These are phyloP conservation scores for Solanum lycopersicoides DNA, from an alignment of 257 asterid genomes.

Conservation along the genomic window DNA sequence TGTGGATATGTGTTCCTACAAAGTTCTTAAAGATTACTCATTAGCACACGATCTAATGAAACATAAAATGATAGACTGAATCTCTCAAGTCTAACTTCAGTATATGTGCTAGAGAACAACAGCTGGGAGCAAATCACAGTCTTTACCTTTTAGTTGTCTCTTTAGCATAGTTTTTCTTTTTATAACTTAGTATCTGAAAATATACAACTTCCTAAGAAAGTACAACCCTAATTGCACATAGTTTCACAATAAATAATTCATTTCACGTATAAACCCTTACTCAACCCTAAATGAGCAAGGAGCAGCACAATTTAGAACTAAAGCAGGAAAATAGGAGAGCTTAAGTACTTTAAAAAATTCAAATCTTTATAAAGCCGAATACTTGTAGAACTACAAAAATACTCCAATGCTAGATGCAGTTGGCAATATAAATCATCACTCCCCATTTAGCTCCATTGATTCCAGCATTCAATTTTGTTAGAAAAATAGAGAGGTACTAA, in stretches of 20 bases:
- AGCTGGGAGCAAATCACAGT: not conserved
- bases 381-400: not conserved
- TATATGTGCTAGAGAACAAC: not conserved
- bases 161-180: not conserved
- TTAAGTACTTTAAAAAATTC: not conserved
- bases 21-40: not conserved
- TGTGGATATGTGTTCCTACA: not conserved
- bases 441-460: not conserved
- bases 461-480: not conserved
- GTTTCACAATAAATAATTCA: not conserved
- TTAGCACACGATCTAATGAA: not conserved
- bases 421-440: not conserved
- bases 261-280: not conserved
- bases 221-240: not conserved
- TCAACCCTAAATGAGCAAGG: not conserved
- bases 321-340: not conserved
- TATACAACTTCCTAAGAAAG: not conserved
- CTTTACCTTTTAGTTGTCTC: not conserved
- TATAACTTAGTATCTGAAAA: not conserved
- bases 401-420: not conserved
- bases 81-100: not conserved
- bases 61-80: not conserved
- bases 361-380: not conserved
- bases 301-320: not conserved
- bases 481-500: not conserved